Conservation (phyloP, 2,329 filamentous ascomycete species). For the Talaromyces sp. region DNA sequence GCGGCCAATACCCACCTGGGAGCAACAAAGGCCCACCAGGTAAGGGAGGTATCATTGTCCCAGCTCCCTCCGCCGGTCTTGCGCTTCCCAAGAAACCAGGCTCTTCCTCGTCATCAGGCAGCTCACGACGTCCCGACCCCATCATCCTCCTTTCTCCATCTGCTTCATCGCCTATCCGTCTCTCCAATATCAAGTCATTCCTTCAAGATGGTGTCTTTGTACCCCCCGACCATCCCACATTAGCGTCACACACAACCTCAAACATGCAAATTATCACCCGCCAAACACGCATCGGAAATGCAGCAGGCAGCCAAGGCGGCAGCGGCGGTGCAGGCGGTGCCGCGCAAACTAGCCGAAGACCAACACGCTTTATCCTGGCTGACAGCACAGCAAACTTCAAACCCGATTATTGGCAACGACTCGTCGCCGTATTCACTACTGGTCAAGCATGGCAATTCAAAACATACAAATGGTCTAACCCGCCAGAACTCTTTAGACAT, state of each 20-base stretch:
- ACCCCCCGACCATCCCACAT: constrained; percentile 36
- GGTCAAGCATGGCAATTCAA: constrained; percentile 99
- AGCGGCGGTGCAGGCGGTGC: constrained; percentile 38
- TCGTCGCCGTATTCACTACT: constrained; percentile 95
- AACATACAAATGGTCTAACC: constrained; percentile 91
- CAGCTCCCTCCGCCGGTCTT: constrained; percentile 37
- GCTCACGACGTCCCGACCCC: constrained; percentile 61
- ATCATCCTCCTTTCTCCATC: constrained; percentile 97
- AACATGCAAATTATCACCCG: constrained; percentile 86
- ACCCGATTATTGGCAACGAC: constrained; percentile 93
- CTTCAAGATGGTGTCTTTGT: constrained; percentile 21
- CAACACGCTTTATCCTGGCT: constrained; percentile 90
- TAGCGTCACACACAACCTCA: constrained; percentile 61
- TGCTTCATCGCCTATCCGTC: constrained; percentile 86
- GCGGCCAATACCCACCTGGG: constrained; percentile 35
- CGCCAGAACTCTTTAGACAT: constrained; percentile 84
- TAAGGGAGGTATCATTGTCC: constrained; percentile 31
- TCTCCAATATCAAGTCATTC: constrained; percentile 77
- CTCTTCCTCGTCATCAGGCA: constrained; percentile 35
- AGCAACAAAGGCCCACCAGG: constrained; percentile 30
- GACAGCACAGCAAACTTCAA: constrained; percentile 94
- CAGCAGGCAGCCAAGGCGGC: constrained; percentile 14
- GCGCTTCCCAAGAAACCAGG: constrained; percentile 39
- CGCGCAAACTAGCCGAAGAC: constrained; percentile 51
- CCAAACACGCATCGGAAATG: constrained; percentile 19